Evolutionary conservation across 2,329 filamentous ascomycete genomes (phyloP), one percentile per base, ranked within the genome.

Genomic region (Cercospora sp.): DNA sequence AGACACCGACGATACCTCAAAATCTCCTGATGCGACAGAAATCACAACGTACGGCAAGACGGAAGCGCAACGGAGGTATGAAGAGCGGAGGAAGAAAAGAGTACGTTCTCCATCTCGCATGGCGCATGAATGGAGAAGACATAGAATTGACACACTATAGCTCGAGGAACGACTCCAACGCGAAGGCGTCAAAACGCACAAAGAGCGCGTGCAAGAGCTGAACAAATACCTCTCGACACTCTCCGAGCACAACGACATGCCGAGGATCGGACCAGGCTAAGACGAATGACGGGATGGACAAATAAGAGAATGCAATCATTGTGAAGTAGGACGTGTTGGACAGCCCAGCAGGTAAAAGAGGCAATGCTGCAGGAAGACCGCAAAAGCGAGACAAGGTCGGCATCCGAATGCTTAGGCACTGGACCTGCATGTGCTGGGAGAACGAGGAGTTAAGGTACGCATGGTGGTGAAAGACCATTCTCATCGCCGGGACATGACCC

Each of bases 231-330:
- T 99, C 39, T 95, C 92, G 72, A 91, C 90, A 72, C 81, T 99
- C 76, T 97, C 92, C 81, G 95, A 99, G 81, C 95, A 99, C 82
- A 94, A 99, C 80, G 95, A 99, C 79, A 99, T 99, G 94, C 85
- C 85, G 7, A 82, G 84, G 72, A 87, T 87, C 67, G 85, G 85
- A 67, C 85, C 85, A 71, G 85, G 85, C 70, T 87, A 87, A 86
- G 48, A 67, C 6, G 20, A 60, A 42, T 42, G 2, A n/a, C 3
- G 36, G 16, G 2, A 8, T 3, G 2, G 6, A n/a, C 18, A 9
- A 18, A 31, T 42, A 33, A 20, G 23, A 18, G 23, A 53, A 10
- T n/a, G 33, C 23, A 6, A 42, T 33, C 13, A 26, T 53, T 12
- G 48, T 53, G 48, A 20, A 10, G 9, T 12, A 53, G 48, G 8